Conservation (phyloP, 352 stramenopile genomes). For the Phytopythium boreale region DNA sequence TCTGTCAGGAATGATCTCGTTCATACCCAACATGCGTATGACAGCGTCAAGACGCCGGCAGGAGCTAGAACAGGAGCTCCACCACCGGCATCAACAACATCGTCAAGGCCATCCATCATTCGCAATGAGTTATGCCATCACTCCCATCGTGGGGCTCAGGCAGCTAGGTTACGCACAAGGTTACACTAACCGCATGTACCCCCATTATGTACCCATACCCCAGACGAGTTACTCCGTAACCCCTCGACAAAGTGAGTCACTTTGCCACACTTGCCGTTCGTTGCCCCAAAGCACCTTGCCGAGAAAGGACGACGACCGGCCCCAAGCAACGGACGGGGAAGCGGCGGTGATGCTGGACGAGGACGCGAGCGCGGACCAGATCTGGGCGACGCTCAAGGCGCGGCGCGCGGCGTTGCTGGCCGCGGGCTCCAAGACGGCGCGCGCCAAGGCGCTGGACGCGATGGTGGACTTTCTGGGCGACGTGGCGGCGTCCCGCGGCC, state of each 20-base stretch:
- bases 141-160: neutral
- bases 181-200: neutral
- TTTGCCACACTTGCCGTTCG: no score
- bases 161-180: no score
- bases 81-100: neutral
- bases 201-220: neutral
- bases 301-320: neutral
- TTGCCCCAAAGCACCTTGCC: neutral
- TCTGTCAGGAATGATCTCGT: no score
- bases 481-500: constrained; percentile 27
- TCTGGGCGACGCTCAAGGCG: constrained; percentile 46
- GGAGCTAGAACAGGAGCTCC: neutral
- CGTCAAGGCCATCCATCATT: neutral
- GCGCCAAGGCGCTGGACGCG: constrained; percentile 23
- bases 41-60: neutral
- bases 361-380: constrained; percentile 16
- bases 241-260: neutral
- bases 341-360: constrained; percentile 1
- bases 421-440: constrained; percentile 37
- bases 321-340: neutral
- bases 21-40: no score
- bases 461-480: constrained; percentile 52
- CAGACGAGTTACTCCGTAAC: neutral
- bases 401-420: constrained; percentile 43
- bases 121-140: neutral